Evolutionary conservation across 768 basidiomycete genomes (phyloP), one percentile per base, ranked within the genome.

Genomic region (Pulveroboletus sp.): DNA sequence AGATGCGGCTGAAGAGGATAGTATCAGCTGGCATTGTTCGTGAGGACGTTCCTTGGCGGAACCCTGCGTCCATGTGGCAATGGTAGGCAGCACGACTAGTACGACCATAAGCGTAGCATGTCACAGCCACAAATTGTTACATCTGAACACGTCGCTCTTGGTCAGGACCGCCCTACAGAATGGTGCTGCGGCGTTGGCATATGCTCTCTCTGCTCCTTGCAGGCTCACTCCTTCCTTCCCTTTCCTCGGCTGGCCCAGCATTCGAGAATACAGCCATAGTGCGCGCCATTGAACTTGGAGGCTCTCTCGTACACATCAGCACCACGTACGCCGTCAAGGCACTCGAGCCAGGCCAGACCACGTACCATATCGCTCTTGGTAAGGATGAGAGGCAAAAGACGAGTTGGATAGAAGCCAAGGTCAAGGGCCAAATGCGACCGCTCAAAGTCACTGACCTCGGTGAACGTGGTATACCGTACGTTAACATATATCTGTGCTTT

Each of bases 251-350:
- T 5, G 65, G 69, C 54, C 72, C 73, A 59, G 77, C 83, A 2
- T 91, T 91, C 70, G 89, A 91, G 78, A 93, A 93, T 59, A 90
- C 87, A 18, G 89, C 86, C 55, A 78, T 98, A 53, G 89, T 93
- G 30, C 86, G 92, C 61, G 84, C 88, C 6, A 76, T 93, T 51
- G 94, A 96, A 60, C 86, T 96, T 21, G 92, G 87, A 32, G 94
- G 94, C 45, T 78, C 93, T 17, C 77, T 91, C 21, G 86, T 92
- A 49, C 84, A 87, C 73, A 82, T 93, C 75, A 89, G 83, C 47
- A 95, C 93, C 40, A 89, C 91, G 42, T 96, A 86, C 69, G 83
- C 87, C 17, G 80, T 92, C 65, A 88, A 82, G 63, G 80, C 89
- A 33, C 76, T 86, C 39, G 76, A 80, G 55, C 73, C 79, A 51